Evolutionary conservation across 1,284 basidiomycete species (phyloP).

Genomic region (Spongiforma sp.): DNA sequence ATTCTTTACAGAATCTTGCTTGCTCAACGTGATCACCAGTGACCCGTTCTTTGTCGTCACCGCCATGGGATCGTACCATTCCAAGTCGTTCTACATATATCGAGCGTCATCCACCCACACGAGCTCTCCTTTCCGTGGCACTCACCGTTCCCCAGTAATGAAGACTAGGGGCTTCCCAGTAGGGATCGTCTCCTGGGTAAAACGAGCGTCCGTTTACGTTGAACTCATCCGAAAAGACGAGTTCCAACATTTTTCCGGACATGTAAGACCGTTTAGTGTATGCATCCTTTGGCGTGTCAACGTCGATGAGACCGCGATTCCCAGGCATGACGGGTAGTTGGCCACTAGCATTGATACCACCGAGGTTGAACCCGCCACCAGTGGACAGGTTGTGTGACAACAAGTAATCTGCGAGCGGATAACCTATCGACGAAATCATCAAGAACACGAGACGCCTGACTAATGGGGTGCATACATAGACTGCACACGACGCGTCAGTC

Average conservation of each 20-base stretch:
- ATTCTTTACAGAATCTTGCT: constrained; percentile 42
- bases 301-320: constrained; percentile 76
- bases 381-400: constrained; percentile 43
- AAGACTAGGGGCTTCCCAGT: constrained; percentile 73
- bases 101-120: constrained; percentile 6
- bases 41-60: constrained; percentile 68
- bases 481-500: constrained; percentile 17
- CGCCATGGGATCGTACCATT: constrained; percentile 69
- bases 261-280: constrained; percentile 64
- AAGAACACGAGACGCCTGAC: neutral
- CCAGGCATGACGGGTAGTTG: constrained; percentile 70
- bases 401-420: constrained; percentile 43
- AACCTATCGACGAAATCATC: constrained; percentile 22
- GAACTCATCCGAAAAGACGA: constrained; percentile 78
- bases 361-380: constrained; percentile 54
- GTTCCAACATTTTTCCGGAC: constrained; percentile 51
- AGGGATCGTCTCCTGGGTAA: constrained; percentile 58
- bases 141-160: constrained; percentile 69
- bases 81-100: constrained; percentile 43
- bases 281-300: constrained; percentile 70
- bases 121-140: neutral
- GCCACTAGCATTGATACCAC: constrained; percentile 56
- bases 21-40: constrained; percentile 60
- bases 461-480: constrained; percentile 22
- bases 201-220: constrained; percentile 63